Conservation (phyloP, 2,329 filamentous ascomycete genomes). For the Claviceps digitariae region DNA sequence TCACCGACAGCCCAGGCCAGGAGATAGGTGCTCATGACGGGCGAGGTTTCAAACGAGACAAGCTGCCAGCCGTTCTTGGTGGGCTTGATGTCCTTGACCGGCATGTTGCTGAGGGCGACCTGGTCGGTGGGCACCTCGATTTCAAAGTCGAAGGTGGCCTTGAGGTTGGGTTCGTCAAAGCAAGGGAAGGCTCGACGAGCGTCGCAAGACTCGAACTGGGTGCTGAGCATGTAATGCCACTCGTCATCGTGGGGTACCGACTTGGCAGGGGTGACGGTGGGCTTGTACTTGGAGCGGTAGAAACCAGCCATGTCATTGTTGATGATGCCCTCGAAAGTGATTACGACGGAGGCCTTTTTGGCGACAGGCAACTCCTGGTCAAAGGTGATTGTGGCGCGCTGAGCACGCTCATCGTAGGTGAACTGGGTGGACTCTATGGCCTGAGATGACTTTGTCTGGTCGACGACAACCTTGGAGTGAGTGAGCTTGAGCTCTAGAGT, state of each 20-base stretch:
- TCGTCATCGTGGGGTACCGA: constrained; percentile 65
- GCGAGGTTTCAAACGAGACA: constrained; percentile 71
- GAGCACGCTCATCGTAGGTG: constrained; percentile 68
- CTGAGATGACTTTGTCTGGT: constrained; percentile 43
- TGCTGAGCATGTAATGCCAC: constrained; percentile 71
- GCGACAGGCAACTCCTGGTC: constrained; percentile 54
- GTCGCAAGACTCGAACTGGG: constrained; percentile 95
- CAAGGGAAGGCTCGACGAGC: constrained; percentile 91
- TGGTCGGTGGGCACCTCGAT: constrained; percentile 84
- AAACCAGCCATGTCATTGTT: constrained; percentile 91
- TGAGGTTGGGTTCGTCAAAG: constrained; percentile 95
- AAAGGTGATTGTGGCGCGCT: constrained; percentile 72
- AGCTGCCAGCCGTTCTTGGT: constrained; percentile 51
- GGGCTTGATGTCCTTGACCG: constrained; percentile 55
- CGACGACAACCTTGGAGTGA: constrained; percentile 44
- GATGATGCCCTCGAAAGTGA: constrained; percentile 68
- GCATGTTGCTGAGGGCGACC: constrained; percentile 91
- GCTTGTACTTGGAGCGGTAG: constrained; percentile 90
- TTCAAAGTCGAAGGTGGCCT: constrained; percentile 88
- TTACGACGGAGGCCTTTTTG: constrained; percentile 50
- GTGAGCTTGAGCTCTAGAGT: constrained; percentile 70
- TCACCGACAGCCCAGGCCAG: constrained; percentile 92
- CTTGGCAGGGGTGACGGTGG: constrained; percentile 52
- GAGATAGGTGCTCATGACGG: constrained; percentile 84
- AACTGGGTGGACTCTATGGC: constrained; percentile 51